Evolutionary conservation across 257 asterid species (phyloP), one percentile per base, ranked within the genome.

Genomic region (Scutellaria galericulata): DNA sequence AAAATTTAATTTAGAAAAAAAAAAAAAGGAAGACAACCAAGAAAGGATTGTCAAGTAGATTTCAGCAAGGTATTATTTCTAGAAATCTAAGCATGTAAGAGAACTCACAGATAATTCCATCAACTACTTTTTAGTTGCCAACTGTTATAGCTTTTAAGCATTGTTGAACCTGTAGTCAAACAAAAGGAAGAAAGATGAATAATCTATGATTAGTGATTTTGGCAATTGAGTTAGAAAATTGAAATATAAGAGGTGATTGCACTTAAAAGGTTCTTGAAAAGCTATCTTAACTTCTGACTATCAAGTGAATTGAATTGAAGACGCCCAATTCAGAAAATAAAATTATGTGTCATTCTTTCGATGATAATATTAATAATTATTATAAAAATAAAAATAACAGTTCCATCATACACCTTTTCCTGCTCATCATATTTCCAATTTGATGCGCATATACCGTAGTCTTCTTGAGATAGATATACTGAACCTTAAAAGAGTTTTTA

Each of bases 51-150:
- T 66, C 31, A 74, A 61, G 56, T 45, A 52, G 4, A 15, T 58
- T 69, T 59, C 48, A 24, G 67, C 40, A 40, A 40, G 53, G 53
- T 41, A 54, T 35, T 5, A 55, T 18, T 11, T 64, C 22, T n/a
- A 70, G 51, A 74, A 74, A 31, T 50, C 7, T 12, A 76, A 68
- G 64, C 10, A 68, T 65, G 74, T 46, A 78, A 61, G 80, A 67
- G 73, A 66, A 78, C 94, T 86, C 79, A 89, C 95, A 31, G 85
- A 47, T 67, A 64, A 61, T 44, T 78, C 92, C 96, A 90, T 90
- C 75, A 66, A 75, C 66, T 37, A 51, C 64, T 68, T 20, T 59
- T 45, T 40, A 63, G 54, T 62, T 9, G 70, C 70, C 68, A 78
- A 55, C 62, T 41, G 61, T 46, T 55, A 52, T 46, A 66, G 77